Conservation (phyloP, 306 rosid species). For the peach (Prunus persica) region DNA sequence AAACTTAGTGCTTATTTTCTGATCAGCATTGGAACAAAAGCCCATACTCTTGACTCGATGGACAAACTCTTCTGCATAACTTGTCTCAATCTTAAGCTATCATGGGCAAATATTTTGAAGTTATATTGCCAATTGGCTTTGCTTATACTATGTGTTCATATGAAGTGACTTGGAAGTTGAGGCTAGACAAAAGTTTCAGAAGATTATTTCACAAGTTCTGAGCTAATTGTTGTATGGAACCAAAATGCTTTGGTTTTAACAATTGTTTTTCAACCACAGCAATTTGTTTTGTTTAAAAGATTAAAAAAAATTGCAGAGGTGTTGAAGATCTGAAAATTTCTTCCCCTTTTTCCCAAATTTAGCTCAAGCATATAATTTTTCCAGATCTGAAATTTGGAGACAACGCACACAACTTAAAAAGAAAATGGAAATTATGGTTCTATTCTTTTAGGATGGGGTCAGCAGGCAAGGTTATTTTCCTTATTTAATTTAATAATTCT, state of each 20-base stretch:
- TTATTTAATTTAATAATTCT: no score
- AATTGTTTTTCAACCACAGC: neutral
- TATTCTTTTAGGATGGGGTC: no score
- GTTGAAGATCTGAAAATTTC: neutral
- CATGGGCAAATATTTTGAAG: neutral
- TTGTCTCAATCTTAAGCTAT: constrained; percentile 1
- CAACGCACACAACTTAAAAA: no score
- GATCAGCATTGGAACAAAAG: neutral
- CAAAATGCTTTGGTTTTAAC: neutral
- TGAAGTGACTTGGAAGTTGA: neutral
- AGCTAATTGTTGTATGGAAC: neutral
- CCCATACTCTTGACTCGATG: neutral
- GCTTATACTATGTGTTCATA: neutral
- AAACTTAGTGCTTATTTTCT: neutral
- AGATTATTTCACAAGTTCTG: no score
- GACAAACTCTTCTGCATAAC: neutral
- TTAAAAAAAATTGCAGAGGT: neutral
- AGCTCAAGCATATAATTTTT: no score
- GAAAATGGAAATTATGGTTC: no score
- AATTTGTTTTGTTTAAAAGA: no score
- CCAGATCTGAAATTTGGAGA: neutral
- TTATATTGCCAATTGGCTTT: neutral
- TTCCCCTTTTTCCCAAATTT: neutral
- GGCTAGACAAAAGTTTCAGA: no score
- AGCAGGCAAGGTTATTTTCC: no score